A percentile compares a stretch with the other conserved stretches of the same genome.
Evolutionary conservation across 2,329 filamentous ascomycete genomes (phyloP).

Genomic region (Neonectria ditissima): DNA sequence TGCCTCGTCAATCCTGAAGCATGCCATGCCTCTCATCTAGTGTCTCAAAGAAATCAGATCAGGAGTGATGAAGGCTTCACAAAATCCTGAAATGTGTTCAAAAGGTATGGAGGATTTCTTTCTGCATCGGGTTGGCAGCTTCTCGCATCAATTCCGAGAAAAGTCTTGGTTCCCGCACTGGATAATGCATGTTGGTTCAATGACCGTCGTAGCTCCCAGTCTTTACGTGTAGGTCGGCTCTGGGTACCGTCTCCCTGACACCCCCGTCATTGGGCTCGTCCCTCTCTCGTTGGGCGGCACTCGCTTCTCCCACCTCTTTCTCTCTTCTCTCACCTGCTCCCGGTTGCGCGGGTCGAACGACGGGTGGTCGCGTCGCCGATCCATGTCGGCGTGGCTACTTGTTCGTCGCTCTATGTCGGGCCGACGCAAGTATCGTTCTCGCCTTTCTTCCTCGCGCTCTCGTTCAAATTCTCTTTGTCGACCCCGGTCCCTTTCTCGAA

Average conservation of each 20-base stretch:
- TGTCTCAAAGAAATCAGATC: not conserved
- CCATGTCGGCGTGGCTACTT: constrained; percentile 63
- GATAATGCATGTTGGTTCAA: not conserved
- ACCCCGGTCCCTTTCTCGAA: constrained; percentile 49
- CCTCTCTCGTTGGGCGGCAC: constrained; percentile 47
- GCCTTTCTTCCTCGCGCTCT: constrained; percentile 52
- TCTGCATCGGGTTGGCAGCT: not conserved
- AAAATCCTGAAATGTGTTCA: not conserved
- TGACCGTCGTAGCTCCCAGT: not conserved
- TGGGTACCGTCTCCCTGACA: constrained; percentile 54
- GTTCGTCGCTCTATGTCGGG: constrained; percentile 58
- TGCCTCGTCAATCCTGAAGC: not conserved
- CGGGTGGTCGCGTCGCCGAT: constrained; percentile 54
- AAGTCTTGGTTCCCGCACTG: not conserved
- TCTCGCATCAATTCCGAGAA: not conserved
- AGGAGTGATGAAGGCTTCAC: not conserved
- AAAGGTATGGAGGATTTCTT: not conserved
- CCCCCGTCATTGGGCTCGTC: constrained; percentile 48
- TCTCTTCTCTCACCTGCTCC: constrained; percentile 50
- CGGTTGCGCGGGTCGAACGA: constrained; percentile 50
- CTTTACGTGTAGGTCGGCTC: constrained; percentile 49
- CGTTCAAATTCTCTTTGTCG: constrained; percentile 55
- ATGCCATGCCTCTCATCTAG: not conserved
- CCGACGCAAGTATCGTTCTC: constrained; percentile 54
- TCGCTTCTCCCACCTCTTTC: constrained; percentile 52